These are phyloP conservation scores for Sechiopsis laciniata DNA, from an alignment of 306 rosid genomes.

Conservation along the genomic window DNA sequence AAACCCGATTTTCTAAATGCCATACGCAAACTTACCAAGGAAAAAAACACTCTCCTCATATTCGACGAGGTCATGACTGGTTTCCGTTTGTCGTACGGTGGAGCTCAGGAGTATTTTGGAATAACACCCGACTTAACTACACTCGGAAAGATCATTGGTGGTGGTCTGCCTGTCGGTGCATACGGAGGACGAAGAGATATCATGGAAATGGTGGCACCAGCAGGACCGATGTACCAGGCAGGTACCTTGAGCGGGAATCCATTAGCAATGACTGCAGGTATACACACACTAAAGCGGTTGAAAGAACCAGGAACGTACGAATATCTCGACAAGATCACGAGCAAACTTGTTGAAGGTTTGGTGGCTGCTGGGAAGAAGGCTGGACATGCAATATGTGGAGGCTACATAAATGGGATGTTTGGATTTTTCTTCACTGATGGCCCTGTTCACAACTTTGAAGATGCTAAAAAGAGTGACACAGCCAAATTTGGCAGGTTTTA, in stretches of 20 bases:
- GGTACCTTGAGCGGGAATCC: slow-evolving; percentile 96
- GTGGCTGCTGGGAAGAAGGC: slow-evolving; percentile 72
- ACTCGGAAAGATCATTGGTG: slow-evolving; percentile 91
- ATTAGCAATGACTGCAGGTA: slow-evolving; percentile 96
- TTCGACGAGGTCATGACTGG: slow-evolving; percentile 98
- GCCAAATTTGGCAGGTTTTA: slow-evolving; percentile 70
- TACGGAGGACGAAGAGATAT: slow-evolving; percentile 92
- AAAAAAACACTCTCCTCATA: slow-evolving; percentile 56
- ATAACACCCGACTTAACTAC: slow-evolving; percentile 77
- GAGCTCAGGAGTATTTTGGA: slow-evolving; percentile 90
- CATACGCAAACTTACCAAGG: slow-evolving; percentile 65
- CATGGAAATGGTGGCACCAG: slow-evolving; percentile 93
- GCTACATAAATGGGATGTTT: slow-evolving; percentile 81
- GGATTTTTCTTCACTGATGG: slow-evolving; percentile 95
- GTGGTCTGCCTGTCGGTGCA: slow-evolving; percentile 93
- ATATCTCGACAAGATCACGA: slow-evolving; percentile 64
- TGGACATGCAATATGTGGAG: slow-evolving; percentile 88
- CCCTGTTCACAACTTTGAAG: slow-evolving; percentile 67
- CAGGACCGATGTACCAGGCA: slow-evolving; percentile 96
- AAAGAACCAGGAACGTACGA: slow-evolving; percentile 71
- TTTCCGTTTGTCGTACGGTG: slow-evolving; percentile 87
- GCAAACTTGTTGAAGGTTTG: slow-evolving; percentile 70
- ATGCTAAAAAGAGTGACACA: slow-evolving; percentile 78
- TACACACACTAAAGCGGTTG: slow-evolving; percentile 72
- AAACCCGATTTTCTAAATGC: slow-evolving; percentile 55